These are phyloP conservation scores for Clausena lansium DNA, from an alignment of 345 rosid species.

Conservation along the genomic window DNA sequence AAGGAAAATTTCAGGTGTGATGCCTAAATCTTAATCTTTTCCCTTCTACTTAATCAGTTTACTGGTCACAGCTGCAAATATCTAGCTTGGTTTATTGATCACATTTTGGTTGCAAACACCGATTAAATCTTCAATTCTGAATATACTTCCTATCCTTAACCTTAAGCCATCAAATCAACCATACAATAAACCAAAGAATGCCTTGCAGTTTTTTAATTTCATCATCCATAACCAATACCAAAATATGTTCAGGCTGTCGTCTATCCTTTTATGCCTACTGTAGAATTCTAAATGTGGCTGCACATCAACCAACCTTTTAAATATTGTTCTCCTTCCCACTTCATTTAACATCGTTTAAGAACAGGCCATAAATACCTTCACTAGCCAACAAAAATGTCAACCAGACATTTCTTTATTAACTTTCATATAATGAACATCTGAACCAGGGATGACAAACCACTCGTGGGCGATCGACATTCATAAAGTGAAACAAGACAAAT, in stretches of 20 bases:
- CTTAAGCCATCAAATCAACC: background rate
- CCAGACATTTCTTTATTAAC: background rate
- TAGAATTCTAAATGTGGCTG: background rate
- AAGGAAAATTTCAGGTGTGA: no score
- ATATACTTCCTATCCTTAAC: background rate
- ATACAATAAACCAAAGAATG: background rate
- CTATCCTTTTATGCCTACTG: background rate
- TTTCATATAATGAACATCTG: background rate
- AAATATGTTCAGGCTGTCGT: background rate
- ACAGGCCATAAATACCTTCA: background rate
- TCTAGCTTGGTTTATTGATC: background rate
- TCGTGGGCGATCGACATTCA: background rate
- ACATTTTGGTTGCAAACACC: background rate
- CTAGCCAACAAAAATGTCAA: background rate
- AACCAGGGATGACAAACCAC: background rate
- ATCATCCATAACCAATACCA: background rate
- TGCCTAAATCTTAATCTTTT: background rate
- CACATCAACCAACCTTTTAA: background rate
- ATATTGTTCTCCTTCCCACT: background rate
- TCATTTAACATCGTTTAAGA: background rate
- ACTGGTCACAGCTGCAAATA: background rate
- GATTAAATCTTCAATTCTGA: background rate
- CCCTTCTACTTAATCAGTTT: background rate
- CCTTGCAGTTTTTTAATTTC: background rate
- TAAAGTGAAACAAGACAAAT: background rate